Percentiles rank a stretch among this genome's conserved stretches.
Evolutionary conservation across 73 alveolate genomes (phyloP).

Genomic region (Paramecium tetraurelia): DNA sequence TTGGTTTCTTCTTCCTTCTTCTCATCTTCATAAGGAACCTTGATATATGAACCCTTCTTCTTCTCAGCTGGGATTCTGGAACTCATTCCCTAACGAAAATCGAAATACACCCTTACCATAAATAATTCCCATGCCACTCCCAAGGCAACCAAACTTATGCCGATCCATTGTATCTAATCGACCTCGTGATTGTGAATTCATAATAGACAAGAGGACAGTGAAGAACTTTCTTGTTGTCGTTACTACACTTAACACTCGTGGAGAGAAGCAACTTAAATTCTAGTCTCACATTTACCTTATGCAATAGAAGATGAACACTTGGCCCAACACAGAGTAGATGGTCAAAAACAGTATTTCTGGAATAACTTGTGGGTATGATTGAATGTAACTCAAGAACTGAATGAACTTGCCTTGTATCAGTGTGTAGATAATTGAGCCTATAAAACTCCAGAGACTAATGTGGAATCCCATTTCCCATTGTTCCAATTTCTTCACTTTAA

Average conservation of each 20-base stretch:
- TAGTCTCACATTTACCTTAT: neutral
- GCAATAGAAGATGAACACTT: conserved; percentile 49
- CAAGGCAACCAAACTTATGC: conserved; percentile 20
- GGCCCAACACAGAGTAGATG: conserved; percentile 10
- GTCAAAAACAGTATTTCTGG: neutral
- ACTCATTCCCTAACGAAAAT: neutral
- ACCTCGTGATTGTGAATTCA: conserved; percentile 18
- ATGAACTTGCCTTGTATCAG: neutral
- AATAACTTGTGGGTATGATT: neutral
- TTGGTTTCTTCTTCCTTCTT: neutral
- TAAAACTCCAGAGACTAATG: neutral
- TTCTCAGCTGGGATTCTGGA: neutral
- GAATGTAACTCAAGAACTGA: neutral
- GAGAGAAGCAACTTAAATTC: conserved; percentile 29
- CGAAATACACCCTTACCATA: neutral
- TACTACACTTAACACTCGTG: conserved; percentile 34
- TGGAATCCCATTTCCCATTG: conserved; percentile 30
- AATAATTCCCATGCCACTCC: conserved; percentile 34
- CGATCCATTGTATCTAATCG: conserved; percentile 10
- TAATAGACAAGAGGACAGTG: conserved; percentile 33
- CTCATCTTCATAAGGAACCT: neutral
- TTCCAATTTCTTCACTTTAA: neutral
- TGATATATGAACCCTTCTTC: neutral
- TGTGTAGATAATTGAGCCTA: neutral
- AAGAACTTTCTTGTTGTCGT: conserved; percentile 58